phyloP scores from a whole-genome alignment of 331 rosid genomes.

The Phaseolus coccineus region DNA sequence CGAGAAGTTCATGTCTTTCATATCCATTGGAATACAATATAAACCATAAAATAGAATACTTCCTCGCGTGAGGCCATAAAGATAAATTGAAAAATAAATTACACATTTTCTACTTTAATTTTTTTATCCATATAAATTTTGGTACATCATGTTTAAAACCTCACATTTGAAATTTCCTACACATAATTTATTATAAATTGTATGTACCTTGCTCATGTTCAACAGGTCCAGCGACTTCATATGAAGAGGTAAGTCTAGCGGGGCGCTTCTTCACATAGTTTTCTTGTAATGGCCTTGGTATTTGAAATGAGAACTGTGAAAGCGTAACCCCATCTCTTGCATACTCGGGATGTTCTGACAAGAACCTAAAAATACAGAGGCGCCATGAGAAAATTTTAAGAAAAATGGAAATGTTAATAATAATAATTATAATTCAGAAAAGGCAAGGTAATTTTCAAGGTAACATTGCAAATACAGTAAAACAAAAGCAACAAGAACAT shows the following conservation, averaged over 20 bases:
- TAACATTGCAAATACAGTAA: slow-evolving; percentile 27
- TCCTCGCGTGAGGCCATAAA: background rate
- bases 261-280: slow-evolving; percentile 90
- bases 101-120: background rate
- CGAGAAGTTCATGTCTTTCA: slow-evolving; percentile 14
- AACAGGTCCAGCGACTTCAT: slow-evolving; percentile 48
- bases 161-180: background rate
- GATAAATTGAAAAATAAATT: slow-evolving; percentile 7
- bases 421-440: background rate
- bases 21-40: background rate
- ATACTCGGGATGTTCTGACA: slow-evolving; percentile 80
- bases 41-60: slow-evolving; percentile 7
- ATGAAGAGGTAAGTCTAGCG: slow-evolving; percentile 51
- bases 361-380: slow-evolving; percentile 60
- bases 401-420: slow-evolving; percentile 6
- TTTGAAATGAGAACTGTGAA: slow-evolving; percentile 79
- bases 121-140: slow-evolving; percentile 6
- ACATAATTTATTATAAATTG: background rate
- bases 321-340: slow-evolving; percentile 60
- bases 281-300: slow-evolving; percentile 82
- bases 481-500: slow-evolving; percentile 49
- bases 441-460: slow-evolving; percentile 11
- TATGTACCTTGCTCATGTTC: slow-evolving; percentile 66
- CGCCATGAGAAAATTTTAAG: slow-evolving; percentile 19
- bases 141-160: slow-evolving; percentile 30